These are phyloP conservation scores for Cercospora sp. DNA, from an alignment of 2,329 filamentous ascomycete genomes.

Conservation along the genomic window DNA sequence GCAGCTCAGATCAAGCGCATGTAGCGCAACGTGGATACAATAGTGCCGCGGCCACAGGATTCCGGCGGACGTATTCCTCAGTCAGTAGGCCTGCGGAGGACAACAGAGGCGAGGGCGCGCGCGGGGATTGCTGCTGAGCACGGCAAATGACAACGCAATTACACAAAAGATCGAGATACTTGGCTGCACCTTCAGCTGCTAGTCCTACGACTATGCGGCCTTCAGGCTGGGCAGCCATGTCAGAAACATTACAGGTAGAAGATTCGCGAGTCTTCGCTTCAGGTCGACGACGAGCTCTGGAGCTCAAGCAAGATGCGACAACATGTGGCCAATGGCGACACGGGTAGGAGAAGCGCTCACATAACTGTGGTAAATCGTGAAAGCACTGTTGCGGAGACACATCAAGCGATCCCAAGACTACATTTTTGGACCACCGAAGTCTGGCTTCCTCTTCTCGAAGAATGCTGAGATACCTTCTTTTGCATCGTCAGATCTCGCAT, in stretches of 20 bases:
- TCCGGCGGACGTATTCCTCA: neutral
- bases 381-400: neutral
- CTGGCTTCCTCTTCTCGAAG: conserved; percentile 20
- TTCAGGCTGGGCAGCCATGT: neutral
- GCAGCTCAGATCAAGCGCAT: neutral
- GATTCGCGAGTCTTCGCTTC: neutral
- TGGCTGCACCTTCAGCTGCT: neutral
- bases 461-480: conserved; percentile 22
- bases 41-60: neutral
- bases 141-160: neutral
- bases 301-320: neutral
- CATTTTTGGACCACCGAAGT: neutral
- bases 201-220: neutral
- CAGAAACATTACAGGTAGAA: neutral
- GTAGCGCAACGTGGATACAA: neutral
- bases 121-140: neutral
- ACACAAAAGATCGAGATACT: neutral
- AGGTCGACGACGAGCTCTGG: neutral
- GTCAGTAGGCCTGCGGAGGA: neutral
- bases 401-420: neutral
- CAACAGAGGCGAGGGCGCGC: neutral
- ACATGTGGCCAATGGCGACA: neutral
- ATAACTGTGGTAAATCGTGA: neutral
- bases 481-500: conserved; percentile 21
- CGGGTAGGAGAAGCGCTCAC: neutral